Base-by-base conservation (phyloP, 1,284 basidiomycete genomes). In the Fomitopsis schrenkii region DNA sequence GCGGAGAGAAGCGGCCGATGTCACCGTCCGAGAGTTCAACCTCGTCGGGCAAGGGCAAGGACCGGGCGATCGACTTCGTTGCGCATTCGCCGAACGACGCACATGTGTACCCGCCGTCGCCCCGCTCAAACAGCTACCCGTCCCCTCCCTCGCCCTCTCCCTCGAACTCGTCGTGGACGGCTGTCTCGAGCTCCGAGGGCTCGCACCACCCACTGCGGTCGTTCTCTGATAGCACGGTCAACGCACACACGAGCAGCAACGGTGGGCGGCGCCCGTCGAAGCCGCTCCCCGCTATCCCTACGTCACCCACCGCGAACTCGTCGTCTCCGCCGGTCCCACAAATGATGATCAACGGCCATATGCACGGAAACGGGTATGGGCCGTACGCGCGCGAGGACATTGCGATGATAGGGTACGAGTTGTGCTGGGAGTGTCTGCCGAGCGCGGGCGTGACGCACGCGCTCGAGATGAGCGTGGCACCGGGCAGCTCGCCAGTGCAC, bases 351-450 rank as follows among this genome's bases (percentile, higher is more conserved):
- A 54, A 22, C 35, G 35, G 52, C 6, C 14, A 36, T 15, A 30
- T 33, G n/a, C 28, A 54, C 52, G 19, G 19, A 3, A 33, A n/a
- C 19, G 14, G 35, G 52, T 33, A 36, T 17, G 62, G 62, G 14
- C 38, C 55, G 28, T 57, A 62, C 17, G 46, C 30, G 19, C 8
- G 8, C 2, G 52, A 54, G 19, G 56, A 57, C 36, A 41, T 35
- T 17, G 48, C 28, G 7, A 53, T 53, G 6, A 41, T 69, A 19
- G 94, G 94, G 0, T 95, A 90, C 71, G 94, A 96, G 72, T 82
- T 96, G 30, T 97, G 94, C 72, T 80, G 85, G 0, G 80, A 77
- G 14, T 97, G 94, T 70, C 83, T 96, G 44, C 88, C 91, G 69
- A 76, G 80, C 17, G 88, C 85, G 22, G 94, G 94, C 7, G 84